phyloP scores from a whole-genome alignment of 2,329 filamentous ascomycete species.

The Botrytis fabae region DNA sequence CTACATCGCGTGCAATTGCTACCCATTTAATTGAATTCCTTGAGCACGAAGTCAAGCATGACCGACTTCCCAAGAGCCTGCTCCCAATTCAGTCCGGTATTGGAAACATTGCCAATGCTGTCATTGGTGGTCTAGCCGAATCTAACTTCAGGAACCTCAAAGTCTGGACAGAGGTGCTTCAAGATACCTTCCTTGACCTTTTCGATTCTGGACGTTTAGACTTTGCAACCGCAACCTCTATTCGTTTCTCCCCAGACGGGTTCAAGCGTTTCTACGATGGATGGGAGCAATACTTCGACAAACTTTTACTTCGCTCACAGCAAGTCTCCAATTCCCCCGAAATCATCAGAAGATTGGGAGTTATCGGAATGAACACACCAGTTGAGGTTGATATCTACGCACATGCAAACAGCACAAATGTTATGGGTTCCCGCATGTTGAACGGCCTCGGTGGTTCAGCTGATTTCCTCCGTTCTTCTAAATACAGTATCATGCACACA shows the following conservation, averaged over 20 bases:
- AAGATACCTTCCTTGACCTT: slow-evolving; percentile 90
- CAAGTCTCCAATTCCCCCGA: slow-evolving; percentile 87
- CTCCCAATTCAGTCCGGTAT: slow-evolving; percentile 85
- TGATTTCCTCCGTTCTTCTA: slow-evolving; percentile 75
- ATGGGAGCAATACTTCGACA: slow-evolving; percentile 77
- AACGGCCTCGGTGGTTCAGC: slow-evolving; percentile 81
- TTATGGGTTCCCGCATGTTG: slow-evolving; percentile 85
- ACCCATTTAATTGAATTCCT: slow-evolving; percentile 79
- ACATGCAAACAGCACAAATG: slow-evolving; percentile 86
- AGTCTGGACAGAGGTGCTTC: slow-evolving; percentile 82
- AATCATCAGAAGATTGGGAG: slow-evolving; percentile 82
- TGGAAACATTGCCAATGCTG: slow-evolving; percentile 90
- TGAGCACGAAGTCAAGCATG: slow-evolving; percentile 79
- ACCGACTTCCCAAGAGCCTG: slow-evolving; percentile 73
- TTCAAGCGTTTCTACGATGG: slow-evolving; percentile 89
- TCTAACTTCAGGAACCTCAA: slow-evolving; percentile 85
- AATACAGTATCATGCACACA: slow-evolving; percentile 94
- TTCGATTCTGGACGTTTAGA: slow-evolving; percentile 86
- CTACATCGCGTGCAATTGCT: slow-evolving; percentile 70
- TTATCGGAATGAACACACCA: slow-evolving; percentile 94
- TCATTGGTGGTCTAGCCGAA: slow-evolving; percentile 77
- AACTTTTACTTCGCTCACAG: slow-evolving; percentile 84
- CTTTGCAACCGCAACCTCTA: slow-evolving; percentile 86
- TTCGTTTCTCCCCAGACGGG: slow-evolving; percentile 86
- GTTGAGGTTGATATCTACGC: slow-evolving; percentile 95